phyloP scores from a whole-genome alignment of 805 yeast genomes.

The Priceomyces fermenticarens region DNA sequence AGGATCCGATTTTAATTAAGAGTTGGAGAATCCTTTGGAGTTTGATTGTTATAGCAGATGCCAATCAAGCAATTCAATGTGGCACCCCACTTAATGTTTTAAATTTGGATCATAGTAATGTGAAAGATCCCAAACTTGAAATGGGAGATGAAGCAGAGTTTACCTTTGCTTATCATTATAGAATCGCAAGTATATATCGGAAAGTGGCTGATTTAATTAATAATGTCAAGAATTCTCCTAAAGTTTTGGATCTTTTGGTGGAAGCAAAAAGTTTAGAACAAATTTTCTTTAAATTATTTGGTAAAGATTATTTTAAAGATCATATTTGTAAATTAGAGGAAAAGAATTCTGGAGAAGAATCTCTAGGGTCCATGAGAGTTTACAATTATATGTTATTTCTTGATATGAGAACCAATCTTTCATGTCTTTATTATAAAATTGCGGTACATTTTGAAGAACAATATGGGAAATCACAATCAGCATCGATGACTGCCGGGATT shows the following conservation, averaged over 20 bases:
- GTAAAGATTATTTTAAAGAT: slow-evolving; percentile 41
- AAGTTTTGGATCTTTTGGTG: slow-evolving; percentile 29
- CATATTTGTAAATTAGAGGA: slow-evolving; percentile 32
- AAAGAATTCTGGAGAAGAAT: slow-evolving; percentile 11
- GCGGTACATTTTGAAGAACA: slow-evolving; percentile 39
- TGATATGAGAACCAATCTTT: slow-evolving; percentile 36
- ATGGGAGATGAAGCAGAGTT: slow-evolving; percentile 14
- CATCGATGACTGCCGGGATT: slow-evolving; percentile 37
- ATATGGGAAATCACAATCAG: slow-evolving; percentile 21
- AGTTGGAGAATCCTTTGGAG: slow-evolving; percentile 40
- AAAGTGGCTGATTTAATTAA: slow-evolving; percentile 22
- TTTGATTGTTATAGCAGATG: slow-evolving; percentile 28
- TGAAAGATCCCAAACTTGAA: slow-evolving; percentile 21
- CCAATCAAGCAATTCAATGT: slow-evolving; percentile 27
- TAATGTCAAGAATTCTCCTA: slow-evolving; percentile 28
- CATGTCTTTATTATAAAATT: slow-evolving; percentile 38
- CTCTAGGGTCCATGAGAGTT: slow-evolving; percentile 31
- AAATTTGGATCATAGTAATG: slow-evolving; percentile 30
- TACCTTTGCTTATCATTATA: slow-evolving; percentile 9
- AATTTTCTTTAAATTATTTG: slow-evolving; percentile 33
- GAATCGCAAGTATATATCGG: slow-evolving; percentile 26
- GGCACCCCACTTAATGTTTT: slow-evolving; percentile 29
- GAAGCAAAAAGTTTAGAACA: slow-evolving; percentile 37
- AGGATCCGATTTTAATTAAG: slow-evolving; percentile 20
- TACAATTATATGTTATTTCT: slow-evolving; percentile 32